Evolutionary conservation across 495 filamentous ascomycete genomes (phyloP).

Genomic region (Neurospora pannonica): DNA sequence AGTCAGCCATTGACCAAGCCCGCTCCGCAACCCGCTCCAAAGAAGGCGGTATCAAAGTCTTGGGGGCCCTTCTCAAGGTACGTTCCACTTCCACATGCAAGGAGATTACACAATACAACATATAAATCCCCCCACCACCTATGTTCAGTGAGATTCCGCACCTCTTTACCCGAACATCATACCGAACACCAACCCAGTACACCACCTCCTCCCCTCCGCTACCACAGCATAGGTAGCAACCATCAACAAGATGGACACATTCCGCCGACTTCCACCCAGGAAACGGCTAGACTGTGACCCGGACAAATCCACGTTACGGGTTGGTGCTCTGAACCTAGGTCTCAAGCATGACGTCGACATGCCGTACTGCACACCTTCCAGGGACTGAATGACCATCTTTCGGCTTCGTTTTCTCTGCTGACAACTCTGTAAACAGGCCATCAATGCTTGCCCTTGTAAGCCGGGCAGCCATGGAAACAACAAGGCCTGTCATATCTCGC

Average conservation of each 20-base stretch:
- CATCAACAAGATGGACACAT: background rate
- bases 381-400: background rate
- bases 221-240: background rate
- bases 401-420: background rate
- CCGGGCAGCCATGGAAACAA: conserved; percentile 12
- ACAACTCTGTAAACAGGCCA: conserved; percentile 5
- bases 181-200: background rate
- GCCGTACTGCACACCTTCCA: background rate
- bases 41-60: background rate
- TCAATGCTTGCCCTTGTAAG: conserved; percentile 12
- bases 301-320: background rate
- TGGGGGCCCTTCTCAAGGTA: background rate
- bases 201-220: background rate
- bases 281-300: background rate
- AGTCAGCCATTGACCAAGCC: background rate
- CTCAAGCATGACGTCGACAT: background rate
- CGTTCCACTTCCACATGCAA: background rate
- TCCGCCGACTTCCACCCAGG: background rate
- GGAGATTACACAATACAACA: background rate
- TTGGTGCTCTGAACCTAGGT: background rate
- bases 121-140: background rate
- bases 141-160: background rate
- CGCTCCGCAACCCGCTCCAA: background rate
- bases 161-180: background rate
- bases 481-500: conserved; percentile 18